A percentile compares a stretch with the other conserved stretches of the same genome.
phyloP scores from a whole-genome alignment of 108 stramenopile species.

The Pseudonitzschia multistriata region DNA sequence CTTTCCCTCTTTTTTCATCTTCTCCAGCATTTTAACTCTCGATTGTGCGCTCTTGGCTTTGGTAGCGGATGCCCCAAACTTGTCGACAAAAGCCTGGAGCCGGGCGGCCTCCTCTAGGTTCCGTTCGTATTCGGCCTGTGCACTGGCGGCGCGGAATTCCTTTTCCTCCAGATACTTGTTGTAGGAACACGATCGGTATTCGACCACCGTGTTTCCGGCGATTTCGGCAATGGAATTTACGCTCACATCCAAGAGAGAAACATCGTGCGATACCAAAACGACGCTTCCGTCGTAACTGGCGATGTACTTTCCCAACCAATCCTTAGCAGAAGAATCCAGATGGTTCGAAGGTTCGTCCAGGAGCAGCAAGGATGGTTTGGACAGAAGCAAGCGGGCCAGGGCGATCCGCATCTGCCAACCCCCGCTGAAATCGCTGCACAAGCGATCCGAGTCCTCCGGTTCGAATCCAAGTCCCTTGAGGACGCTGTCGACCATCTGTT shows the following conservation, averaged over 20 bases:
- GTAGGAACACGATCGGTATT: slow-evolving; percentile 70
- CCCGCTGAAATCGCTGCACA: slow-evolving; percentile 86
- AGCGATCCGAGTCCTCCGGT: slow-evolving; percentile 55
- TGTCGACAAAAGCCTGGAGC: slow-evolving; percentile 86
- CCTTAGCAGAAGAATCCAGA: slow-evolving; percentile 62
- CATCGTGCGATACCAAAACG: slow-evolving; percentile 86
- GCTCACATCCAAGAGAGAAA: slow-evolving; percentile 62
- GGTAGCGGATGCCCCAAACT: slow-evolving; percentile 86
- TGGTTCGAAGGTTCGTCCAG: slow-evolving; percentile 91
- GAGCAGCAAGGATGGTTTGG: slow-evolving; percentile 75
- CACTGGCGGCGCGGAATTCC: slow-evolving; percentile 69
- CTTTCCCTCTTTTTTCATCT: slow-evolving; percentile 75
- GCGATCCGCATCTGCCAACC: slow-evolving; percentile 97
- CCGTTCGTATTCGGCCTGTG: slow-evolving; percentile 78
- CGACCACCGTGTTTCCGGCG: slow-evolving; percentile 41
- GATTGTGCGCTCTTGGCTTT: slow-evolving; percentile 86
- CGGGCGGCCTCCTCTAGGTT: slow-evolving; percentile 83
- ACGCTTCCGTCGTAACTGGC: slow-evolving; percentile 81
- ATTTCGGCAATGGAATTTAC: slow-evolving; percentile 88
- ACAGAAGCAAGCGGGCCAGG: slow-evolving; percentile 78
- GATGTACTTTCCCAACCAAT: slow-evolving; percentile 85
- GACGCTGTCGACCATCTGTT: slow-evolving; percentile 77
- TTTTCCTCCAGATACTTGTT: slow-evolving; percentile 73
- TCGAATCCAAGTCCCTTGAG: slow-evolving; percentile 87
- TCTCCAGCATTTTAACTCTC: slow-evolving; percentile 86